A percentile compares a stretch with the other conserved stretches of the same genome.
phyloP scores from a whole-genome alignment of 108 stramenopile genomes.

The Cyclotella cryptica region DNA sequence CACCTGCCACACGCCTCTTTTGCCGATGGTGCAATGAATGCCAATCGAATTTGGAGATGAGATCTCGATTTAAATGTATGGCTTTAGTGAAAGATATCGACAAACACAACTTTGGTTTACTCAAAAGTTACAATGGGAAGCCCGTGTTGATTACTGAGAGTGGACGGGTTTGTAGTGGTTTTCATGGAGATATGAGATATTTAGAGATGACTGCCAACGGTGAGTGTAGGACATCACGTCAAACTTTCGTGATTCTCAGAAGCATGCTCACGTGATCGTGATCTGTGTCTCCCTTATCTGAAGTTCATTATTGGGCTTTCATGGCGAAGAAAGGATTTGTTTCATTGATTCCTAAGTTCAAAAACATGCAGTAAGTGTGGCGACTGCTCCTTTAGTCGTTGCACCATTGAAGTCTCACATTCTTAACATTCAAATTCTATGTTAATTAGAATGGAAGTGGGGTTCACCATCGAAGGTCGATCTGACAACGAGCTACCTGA shows the following conservation, averaged over 20 bases:
- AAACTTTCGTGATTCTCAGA: background rate
- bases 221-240: slow-evolving; percentile 19
- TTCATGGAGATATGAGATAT: slow-evolving; percentile 51
- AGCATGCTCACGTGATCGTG: background rate
- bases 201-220: slow-evolving; percentile 64
- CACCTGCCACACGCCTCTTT: slow-evolving; percentile 62
- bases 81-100: slow-evolving; percentile 57
- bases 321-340: slow-evolving; percentile 75
- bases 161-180: slow-evolving; percentile 42
- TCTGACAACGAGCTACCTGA: slow-evolving; percentile 69
- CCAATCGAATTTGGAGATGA: slow-evolving; percentile 45
- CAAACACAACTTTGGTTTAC: slow-evolving; percentile 55
- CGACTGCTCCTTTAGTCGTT: background rate
- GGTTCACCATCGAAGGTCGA: slow-evolving; percentile 70
- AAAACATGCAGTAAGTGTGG: slow-evolving; percentile 50
- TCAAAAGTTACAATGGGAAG: slow-evolving; percentile 68
- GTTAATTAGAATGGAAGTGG: slow-evolving; percentile 55
- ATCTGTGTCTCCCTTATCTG: background rate
- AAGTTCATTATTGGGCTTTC: slow-evolving; percentile 63
- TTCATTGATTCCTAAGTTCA: slow-evolving; percentile 61
- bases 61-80: slow-evolving; percentile 69
- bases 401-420: background rate
- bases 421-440: background rate
- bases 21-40: slow-evolving; percentile 58
- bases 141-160: slow-evolving; percentile 76